Percentiles rank a stretch among this genome's conserved stretches.
Conservation (phyloP, 1,139 yeast genomes). For the Geotrichum histeridarum region DNA sequence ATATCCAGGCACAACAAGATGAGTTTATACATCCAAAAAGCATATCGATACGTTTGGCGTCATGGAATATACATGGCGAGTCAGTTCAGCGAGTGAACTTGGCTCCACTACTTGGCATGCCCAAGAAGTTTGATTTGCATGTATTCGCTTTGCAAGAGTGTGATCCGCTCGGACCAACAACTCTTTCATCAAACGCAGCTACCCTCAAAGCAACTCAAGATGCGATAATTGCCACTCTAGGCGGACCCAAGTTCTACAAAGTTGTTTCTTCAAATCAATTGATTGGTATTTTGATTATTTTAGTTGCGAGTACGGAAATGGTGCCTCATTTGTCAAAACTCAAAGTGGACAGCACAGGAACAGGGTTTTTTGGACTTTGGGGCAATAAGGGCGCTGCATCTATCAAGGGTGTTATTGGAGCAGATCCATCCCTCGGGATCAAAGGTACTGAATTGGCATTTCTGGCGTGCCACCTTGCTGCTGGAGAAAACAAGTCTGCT, state of each 20-base stretch:
- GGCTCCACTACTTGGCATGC: conserved; percentile 12
- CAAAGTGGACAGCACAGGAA: conserved; percentile 45
- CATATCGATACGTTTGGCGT: neutral
- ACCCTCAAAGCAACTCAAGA: conserved; percentile 41
- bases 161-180: conserved; percentile 45
- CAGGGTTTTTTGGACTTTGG: conserved; percentile 54
- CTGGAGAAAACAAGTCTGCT: conserved; percentile 56
- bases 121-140: conserved; percentile 37
- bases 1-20: neutral
- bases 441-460: conserved; percentile 48
- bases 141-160: conserved; percentile 50
- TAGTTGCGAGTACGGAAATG: conserved; percentile 37
- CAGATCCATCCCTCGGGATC: conserved; percentile 28
- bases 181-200: conserved; percentile 42
- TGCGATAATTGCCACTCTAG: conserved; percentile 32
- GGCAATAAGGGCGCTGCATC: conserved; percentile 57
- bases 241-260: conserved; percentile 27
- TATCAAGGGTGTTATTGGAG: conserved; percentile 35
- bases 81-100: conserved; percentile 12
- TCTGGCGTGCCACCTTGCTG: conserved; percentile 63
- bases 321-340: conserved; percentile 39
- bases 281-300: conserved; percentile 46
- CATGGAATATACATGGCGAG: conserved; percentile 18
- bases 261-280: conserved; percentile 43
- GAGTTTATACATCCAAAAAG: neutral